Base-by-base conservation (phyloP, 805 yeast species). In the Metahyphopichia silvanorum region DNA sequence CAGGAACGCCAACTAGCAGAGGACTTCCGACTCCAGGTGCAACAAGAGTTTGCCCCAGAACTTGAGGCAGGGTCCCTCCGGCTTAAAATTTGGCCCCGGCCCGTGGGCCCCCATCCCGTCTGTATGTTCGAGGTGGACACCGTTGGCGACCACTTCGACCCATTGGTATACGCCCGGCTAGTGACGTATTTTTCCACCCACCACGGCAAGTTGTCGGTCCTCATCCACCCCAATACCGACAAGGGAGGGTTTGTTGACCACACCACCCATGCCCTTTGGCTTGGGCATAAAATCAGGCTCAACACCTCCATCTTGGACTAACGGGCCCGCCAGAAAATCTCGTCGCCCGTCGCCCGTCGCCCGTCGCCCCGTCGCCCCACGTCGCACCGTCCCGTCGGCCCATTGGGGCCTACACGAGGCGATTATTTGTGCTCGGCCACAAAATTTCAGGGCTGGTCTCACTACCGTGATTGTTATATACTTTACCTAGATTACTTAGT, bases 31-130 rank as follows among this genome's bases (percentile, higher is more conserved):
- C 65, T 61, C 17, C 52, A 60, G 33, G 60, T 76, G 3, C 47
- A 53, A 19, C 32, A 48, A 31, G 71, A 68, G 30, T 71, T 76
- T 40, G 61, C 66, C 5, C 30, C 47, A 11, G 77, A 74, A 32
- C 51, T 70, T 18, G 65, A 49, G 17, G 38, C 49, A 2, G 76
- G 74, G 2, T 49, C 55, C 15, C 55, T 72, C 8, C 44, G 75
- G 34, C 61, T 74, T 4, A 63, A 63, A 36, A 54, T 71, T 19
- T 71, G 72, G 65, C 69, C 68, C 23, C 51, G 53, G 26, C 71
- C 77, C 16, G 47, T 77, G 18, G 83, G 83, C 0, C 82, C 83
- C 2, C 82, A 77, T 41, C 78, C 81, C 0, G 54, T 69, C 19
- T 68, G 63, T 23, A 77, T 77, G 82, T 77, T 75, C 62, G 82